A percentile compares a stretch with the other conserved stretches of the same genome.
phyloP scores from a whole-genome alignment of 495 filamentous ascomycete species.

The Hapsidospora chrysogenum region DNA sequence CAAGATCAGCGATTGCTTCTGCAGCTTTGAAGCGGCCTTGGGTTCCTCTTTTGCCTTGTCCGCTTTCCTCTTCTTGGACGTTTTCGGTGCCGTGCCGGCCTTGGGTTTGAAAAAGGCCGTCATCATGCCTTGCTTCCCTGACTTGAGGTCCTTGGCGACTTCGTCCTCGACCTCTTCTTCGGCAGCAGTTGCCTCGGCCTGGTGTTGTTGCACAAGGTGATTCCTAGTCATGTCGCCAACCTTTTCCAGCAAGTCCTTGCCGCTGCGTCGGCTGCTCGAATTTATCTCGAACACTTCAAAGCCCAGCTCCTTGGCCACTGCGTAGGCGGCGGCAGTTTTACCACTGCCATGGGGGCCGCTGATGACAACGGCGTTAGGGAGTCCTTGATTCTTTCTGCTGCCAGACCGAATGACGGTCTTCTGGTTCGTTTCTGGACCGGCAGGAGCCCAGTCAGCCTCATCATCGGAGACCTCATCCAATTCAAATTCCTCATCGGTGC shows the following conservation, averaged over 20 bases:
- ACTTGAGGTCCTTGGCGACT: conserved; percentile 40
- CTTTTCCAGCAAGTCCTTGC: conserved; percentile 77
- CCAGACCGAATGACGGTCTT: conserved; percentile 47
- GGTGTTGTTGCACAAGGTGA: conserved; percentile 52
- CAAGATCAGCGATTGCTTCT: conserved; percentile 89
- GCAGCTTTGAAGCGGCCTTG: conserved; percentile 30
- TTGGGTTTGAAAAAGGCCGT: conserved; percentile 61
- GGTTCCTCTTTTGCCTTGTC: conserved; percentile 12
- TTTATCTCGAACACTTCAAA: conserved; percentile 96
- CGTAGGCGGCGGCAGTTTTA: conserved; percentile 85
- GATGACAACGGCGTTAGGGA: conserved; percentile 53
- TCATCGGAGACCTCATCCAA: conserved; percentile 56
- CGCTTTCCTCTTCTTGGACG: conserved; percentile 6
- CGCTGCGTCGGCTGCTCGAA: conserved; percentile 61
- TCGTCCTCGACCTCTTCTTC: conserved; percentile 21
- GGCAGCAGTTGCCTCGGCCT: conserved; percentile 8
- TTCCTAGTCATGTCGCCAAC: conserved; percentile 96
- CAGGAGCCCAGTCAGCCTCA: conserved; percentile 43
- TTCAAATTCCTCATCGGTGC: conserved; percentile 63
- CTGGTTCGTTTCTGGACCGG: too few relatives aligned
- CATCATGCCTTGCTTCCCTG: conserved; percentile 59
- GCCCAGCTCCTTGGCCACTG: conserved; percentile 85
- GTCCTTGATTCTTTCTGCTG: conserved; percentile 25
- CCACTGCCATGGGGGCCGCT: conserved; percentile 85
- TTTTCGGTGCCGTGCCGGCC: conserved; percentile 10